A percentile compares a stretch with the other conserved stretches of the same genome.
Evolutionary conservation across 148 eudicot genomes (phyloP).

Genomic region (Pharnaceum exiguum): DNA sequence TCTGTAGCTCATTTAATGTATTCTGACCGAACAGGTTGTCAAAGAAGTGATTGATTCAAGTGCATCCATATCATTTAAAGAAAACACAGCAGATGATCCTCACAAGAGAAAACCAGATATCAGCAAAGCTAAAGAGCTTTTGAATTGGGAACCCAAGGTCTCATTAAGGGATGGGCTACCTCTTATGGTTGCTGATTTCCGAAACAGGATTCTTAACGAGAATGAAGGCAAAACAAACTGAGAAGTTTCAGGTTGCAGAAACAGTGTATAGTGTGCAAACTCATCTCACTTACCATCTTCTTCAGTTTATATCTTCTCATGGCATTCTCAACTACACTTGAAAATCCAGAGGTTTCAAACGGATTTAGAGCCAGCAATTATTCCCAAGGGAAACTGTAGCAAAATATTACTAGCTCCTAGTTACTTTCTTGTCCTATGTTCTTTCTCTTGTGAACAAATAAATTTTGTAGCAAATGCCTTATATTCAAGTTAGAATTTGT

Average conservation of each 20-base stretch:
- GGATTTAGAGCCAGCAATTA: no score
- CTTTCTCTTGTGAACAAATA: no score
- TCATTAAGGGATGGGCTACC: conserved; percentile 73
- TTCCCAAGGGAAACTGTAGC: no score
- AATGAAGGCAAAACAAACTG: conserved; percentile 64
- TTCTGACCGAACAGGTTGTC: conserved; percentile 44
- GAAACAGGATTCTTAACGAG: conserved; percentile 69
- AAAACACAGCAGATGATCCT: conserved; percentile 85
- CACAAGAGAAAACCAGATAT: conserved; percentile 92
- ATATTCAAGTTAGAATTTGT: no score
- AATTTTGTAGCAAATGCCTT: no score
- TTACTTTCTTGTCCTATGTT: no score
- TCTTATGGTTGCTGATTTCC: conserved; percentile 70
- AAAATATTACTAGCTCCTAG: no score
- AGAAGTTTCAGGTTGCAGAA: not conserved
- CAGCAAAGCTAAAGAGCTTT: conserved; percentile 70
- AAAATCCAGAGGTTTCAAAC: no score
- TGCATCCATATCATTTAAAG: conserved; percentile 62
- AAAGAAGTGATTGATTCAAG: conserved; percentile 74
- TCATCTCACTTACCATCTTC: no score
- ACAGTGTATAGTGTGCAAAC: conserved; percentile 13
- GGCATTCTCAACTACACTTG: no score
- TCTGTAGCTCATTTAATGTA: not conserved
- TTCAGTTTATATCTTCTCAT: no score
- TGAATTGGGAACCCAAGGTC: conserved; percentile 85